Conservation (phyloP, 1,284 basidiomycete genomes). For the Naganishia sp. region DNA sequence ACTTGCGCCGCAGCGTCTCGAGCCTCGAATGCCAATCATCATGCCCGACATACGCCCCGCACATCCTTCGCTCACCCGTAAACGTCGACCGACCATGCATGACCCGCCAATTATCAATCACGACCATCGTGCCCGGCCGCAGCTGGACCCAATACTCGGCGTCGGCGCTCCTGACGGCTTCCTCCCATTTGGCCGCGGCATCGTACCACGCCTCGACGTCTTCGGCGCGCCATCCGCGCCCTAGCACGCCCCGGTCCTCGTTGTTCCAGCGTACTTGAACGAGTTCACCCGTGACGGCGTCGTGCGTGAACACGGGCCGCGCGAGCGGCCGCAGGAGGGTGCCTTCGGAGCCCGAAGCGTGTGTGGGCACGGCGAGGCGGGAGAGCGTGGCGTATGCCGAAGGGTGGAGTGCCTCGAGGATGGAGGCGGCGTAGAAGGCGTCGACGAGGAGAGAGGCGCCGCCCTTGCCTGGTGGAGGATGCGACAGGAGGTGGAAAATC, state of each 20-base stretch:
- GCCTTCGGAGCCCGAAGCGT: conserved; percentile 79
- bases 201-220: conserved; percentile 79
- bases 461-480: conserved; percentile 71
- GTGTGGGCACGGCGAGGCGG: conserved; percentile 70
- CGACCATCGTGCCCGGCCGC: conserved; percentile 78
- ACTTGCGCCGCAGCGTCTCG: conserved; percentile 62
- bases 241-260: conserved; percentile 82
- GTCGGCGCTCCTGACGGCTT: conserved; percentile 71
- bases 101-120: conserved; percentile 92
- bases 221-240: conserved; percentile 58
- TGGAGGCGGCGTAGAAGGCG: conserved; percentile 85
- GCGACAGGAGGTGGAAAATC: conserved; percentile 89
- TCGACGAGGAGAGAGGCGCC: conserved; percentile 90
- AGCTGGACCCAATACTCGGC: conserved; percentile 92
- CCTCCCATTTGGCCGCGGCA: conserved; percentile 77
- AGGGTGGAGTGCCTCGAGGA: conserved; percentile 73
- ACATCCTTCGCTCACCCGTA: conserved; percentile 83
- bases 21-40: conserved; percentile 84
- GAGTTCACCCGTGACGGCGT: conserved; percentile 64
- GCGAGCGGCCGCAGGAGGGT: conserved; percentile 66
- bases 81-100: conserved; percentile 90
- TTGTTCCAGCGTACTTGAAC: conserved; percentile 90
- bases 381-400: conserved; percentile 72
- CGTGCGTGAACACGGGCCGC: conserved; percentile 67
- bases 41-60: conserved; percentile 89